phyloP scores from a whole-genome alignment of 345 rosid genomes.

The Salix koriyanagi region DNA sequence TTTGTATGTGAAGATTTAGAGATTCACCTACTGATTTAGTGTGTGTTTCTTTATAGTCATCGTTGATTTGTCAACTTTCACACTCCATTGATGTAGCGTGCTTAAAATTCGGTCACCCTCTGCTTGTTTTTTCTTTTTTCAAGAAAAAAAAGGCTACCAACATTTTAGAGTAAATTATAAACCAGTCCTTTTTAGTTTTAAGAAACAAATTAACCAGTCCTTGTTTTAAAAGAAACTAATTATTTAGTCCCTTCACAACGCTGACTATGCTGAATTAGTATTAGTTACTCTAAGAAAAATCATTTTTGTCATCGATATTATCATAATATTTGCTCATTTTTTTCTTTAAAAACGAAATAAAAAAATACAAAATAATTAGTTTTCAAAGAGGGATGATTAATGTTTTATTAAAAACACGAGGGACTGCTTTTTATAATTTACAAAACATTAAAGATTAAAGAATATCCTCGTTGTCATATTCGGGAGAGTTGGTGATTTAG shows the following conservation, averaged over 20 bases:
- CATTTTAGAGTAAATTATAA: not conserved
- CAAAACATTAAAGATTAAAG: not conserved
- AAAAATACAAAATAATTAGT: too few relatives aligned
- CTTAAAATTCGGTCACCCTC: not conserved
- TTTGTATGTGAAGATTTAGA: not conserved
- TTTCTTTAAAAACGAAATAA: too few relatives aligned
- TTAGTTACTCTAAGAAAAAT: too few relatives aligned
- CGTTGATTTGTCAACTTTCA: not conserved
- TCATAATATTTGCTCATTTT: too few relatives aligned
- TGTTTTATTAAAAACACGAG: too few relatives aligned
- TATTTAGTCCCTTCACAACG: too few relatives aligned
- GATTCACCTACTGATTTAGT: not conserved
- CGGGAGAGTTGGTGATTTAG: constrained; percentile 9
- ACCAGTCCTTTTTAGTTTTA: too few relatives aligned
- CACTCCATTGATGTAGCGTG: not conserved
- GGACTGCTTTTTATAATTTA: not conserved
- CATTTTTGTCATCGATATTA: too few relatives aligned
- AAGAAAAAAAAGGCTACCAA: not conserved
- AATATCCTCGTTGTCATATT: not conserved
- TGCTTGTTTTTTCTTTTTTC: not conserved
- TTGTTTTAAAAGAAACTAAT: too few relatives aligned
- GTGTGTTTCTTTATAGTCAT: not conserved
- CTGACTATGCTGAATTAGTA: too few relatives aligned
- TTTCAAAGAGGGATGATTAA: too few relatives aligned
- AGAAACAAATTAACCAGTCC: too few relatives aligned